Conservation (phyloP, 75 land plant species). For the Adiantum capillusveneris region DNA sequence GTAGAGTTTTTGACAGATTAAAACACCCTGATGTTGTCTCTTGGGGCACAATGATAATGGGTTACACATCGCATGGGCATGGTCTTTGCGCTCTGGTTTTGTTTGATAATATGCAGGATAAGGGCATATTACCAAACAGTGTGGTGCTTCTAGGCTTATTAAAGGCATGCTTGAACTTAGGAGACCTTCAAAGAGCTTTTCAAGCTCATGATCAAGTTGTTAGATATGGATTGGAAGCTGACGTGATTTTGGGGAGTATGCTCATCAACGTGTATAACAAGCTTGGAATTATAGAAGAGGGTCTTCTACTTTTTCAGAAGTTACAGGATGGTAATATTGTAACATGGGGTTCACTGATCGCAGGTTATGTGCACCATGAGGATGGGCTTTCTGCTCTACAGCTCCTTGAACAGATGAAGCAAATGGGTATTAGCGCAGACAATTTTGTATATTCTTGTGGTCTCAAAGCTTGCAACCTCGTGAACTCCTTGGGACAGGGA, state of each 20-base stretch:
- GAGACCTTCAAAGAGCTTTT: neutral
- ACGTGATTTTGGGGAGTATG: neutral
- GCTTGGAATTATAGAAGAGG: neutral
- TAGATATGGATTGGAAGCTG: neutral
- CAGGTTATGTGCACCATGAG: constrained; percentile 5
- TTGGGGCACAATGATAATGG: constrained; percentile 30
- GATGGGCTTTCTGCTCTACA: neutral
- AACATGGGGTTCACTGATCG: constrained; percentile 1
- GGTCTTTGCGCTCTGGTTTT: constrained; percentile 14
- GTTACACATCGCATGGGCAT: constrained; percentile 18
- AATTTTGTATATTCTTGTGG: constrained; percentile 6
- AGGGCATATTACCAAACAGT: constrained; percentile 15
- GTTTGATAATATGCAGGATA: constrained; percentile 25
- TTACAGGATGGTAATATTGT: neutral
- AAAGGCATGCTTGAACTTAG: constrained; percentile 7
- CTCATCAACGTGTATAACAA: neutral
- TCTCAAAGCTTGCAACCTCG: constrained; percentile 8
- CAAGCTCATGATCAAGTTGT: neutral
- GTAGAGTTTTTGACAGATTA: constrained; percentile 10
- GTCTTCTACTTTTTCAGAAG: no score
- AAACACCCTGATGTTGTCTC: constrained; percentile 7
- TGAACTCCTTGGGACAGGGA: constrained; percentile 7
- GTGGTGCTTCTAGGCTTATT: constrained; percentile 15
- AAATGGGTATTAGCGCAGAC: neutral
- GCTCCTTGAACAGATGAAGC: constrained; percentile 14